phyloP scores from a whole-genome alignment of 768 basidiomycete genomes.

The Tulasnella sp. region DNA sequence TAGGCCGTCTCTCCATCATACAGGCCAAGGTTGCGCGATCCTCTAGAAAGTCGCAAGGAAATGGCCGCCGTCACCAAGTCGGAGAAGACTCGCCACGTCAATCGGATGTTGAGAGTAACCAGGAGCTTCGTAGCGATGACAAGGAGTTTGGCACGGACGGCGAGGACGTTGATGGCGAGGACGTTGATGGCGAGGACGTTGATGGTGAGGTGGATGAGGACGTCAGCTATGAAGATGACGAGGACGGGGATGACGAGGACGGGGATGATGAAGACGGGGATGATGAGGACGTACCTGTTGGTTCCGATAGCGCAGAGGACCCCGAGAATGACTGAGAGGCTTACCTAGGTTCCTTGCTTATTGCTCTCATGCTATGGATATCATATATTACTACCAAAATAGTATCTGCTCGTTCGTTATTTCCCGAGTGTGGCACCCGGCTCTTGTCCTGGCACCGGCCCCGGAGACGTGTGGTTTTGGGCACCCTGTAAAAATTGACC shows the following conservation, averaged over 20 bases:
- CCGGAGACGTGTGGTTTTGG: neutral
- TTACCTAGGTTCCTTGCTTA: too few species aligned
- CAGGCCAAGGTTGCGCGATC: too few species aligned
- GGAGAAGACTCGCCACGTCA: neutral
- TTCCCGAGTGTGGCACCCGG: neutral
- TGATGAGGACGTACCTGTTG: neutral
- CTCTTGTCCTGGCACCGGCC: neutral
- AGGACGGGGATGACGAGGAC: neutral
- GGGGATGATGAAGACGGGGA: neutral
- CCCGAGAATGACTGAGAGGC: too few species aligned
- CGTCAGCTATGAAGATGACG: too few species aligned
- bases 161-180: neutral
- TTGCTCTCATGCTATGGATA: too few species aligned
- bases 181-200: neutral
- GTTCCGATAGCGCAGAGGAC: neutral
- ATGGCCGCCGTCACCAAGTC: neutral
- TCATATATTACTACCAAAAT: too few species aligned
- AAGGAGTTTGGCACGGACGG: neutral
- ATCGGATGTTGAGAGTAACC: neutral
- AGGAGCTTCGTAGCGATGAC: too few species aligned
- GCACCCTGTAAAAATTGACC: neutral
- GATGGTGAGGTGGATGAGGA: too few species aligned
- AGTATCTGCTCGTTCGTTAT: neutral
- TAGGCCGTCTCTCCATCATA: too few species aligned
- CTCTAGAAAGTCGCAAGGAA: neutral